Base-by-base conservation (phyloP, 163 green algal genomes). In the Scenedesmus sp. region DNA sequence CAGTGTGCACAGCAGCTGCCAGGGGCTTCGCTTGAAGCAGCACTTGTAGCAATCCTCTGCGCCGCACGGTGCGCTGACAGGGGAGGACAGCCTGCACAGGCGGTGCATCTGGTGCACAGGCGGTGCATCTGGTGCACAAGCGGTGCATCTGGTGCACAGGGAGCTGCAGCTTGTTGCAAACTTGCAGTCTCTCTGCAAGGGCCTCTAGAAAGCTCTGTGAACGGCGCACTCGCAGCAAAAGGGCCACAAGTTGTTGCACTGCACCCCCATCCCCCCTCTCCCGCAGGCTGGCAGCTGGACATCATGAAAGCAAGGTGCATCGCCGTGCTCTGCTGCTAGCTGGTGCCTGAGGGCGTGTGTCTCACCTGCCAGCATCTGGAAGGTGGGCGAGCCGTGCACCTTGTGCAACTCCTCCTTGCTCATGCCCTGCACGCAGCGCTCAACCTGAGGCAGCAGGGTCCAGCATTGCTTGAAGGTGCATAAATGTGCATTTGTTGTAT, bases 331-430 rank as follows among this genome's bases (percentile, higher is more conserved):
- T 84, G 34, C 2, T 84, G 15, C 18, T 52, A 55, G 73, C 73
- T 60, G 54, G 34, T 46, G 34, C 34, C 34, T 46, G 34, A 46
- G 1, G 3, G 23, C 70, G 23, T 79, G 70, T 23, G 12, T 23
- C 70, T 79, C 77, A 90, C 87, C 87, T 86, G 87, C 54, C 18
- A 91, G 59, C 87, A 86, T 79, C 74, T 91, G 87, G 76, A 91
- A 91, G 12, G 87, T 91, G 2, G 20, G 70, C 20, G 9, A 70
- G 34, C 26, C 66, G 57, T 87, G 34, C n/a, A 91, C 16, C 54
- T 86, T 82, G 52, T 66, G 87, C 57, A 74, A 26, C 57, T 91
- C 70, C 60, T 91, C 70, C 16, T 52, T n/a, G 56, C 70, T 46
- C 87, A 91, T 77, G 73, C 46, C 73, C 16, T 60, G 73, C 52